Conservation (phyloP, 1,284 basidiomycete genomes). For the Ceratobasidium sp. region DNA sequence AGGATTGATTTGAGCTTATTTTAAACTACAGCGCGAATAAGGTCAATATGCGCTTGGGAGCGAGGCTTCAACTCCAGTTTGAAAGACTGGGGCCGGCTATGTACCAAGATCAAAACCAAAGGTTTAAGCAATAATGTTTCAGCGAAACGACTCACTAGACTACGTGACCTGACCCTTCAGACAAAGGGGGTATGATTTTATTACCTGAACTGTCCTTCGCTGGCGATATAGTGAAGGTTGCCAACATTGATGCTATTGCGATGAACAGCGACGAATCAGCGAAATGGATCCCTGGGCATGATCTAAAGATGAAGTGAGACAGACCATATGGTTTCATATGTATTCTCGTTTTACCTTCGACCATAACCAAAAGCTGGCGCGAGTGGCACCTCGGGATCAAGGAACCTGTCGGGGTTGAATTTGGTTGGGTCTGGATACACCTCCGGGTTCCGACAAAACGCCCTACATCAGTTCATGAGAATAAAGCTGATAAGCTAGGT, state of each 20-base stretch:
- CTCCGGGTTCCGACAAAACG: neutral
- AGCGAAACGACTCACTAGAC: neutral
- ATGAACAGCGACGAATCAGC: conserved; percentile 45
- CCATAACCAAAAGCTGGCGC: conserved; percentile 16
- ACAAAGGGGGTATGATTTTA: neutral
- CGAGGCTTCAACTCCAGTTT: neutral
- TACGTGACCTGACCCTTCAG: neutral
- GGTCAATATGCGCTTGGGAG: neutral
- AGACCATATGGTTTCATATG: too few species aligned
- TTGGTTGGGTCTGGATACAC: conserved; percentile 7
- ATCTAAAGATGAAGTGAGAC: neutral
- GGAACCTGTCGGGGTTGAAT: conserved; percentile 21
- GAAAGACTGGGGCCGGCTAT: neutral
- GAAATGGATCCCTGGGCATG: conserved; percentile 46
- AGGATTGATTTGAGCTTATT: neutral
- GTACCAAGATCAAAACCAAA: neutral
- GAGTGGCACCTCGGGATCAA: neutral
- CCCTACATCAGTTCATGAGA: neutral
- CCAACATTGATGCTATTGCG: conserved; percentile 42
- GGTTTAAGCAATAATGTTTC: too few species aligned
- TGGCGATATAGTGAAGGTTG: conserved; percentile 42
- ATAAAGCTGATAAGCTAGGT: neutral
- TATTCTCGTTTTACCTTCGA: neutral
- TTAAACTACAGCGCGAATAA: neutral
- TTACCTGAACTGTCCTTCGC: neutral